Percentiles rank a stretch among this genome's conserved stretches.
phyloP scores from a whole-genome alignment of 108 stramenopile genomes.

The Cyclotella sp. region DNA sequence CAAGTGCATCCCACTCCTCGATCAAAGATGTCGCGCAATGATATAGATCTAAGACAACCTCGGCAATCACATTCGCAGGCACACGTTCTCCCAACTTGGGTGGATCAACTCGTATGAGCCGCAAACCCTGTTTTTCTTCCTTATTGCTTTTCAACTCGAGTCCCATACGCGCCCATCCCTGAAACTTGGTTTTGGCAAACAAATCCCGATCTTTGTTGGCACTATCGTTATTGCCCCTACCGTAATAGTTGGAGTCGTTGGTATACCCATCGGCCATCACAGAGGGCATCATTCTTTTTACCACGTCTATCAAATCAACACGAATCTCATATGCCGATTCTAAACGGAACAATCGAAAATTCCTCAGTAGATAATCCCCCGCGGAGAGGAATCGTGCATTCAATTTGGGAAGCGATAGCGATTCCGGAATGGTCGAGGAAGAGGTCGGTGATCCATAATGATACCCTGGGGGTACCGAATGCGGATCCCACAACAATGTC shows the following conservation, averaged over 20 bases:
- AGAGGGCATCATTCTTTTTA: slow-evolving; percentile 76
- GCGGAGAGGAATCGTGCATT: slow-evolving; percentile 90
- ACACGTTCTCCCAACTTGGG: slow-evolving; percentile 86
- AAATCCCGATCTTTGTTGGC: slow-evolving; percentile 27
- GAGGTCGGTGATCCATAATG: slow-evolving; percentile 26
- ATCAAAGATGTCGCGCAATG: slow-evolving; percentile 79
- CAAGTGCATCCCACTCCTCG: slow-evolving; percentile 92
- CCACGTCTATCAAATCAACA: slow-evolving; percentile 87
- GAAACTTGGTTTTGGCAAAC: slow-evolving; percentile 64
- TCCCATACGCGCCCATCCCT: slow-evolving; percentile 89
- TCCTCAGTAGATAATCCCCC: slow-evolving; percentile 90
- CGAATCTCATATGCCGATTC: slow-evolving; percentile 96
- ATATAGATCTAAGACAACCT: slow-evolving; percentile 82
- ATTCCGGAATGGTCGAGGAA: slow-evolving; percentile 14
- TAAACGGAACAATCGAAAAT: slow-evolving; percentile 89
- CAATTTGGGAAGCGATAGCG: slow-evolving; percentile 91
- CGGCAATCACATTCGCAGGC: slow-evolving; percentile 80
- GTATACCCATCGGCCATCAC: slow-evolving; percentile 37
- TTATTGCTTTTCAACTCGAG: slow-evolving; percentile 61
- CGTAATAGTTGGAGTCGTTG: slow-evolving; percentile 45
- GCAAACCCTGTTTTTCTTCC: slow-evolving; percentile 40
- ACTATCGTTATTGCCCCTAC: slow-evolving; percentile 23
- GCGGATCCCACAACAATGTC: slow-evolving; percentile 87
- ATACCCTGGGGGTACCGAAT: slow-evolving; percentile 65
- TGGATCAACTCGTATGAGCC: slow-evolving; percentile 77